Conservation (phyloP, 345 rosid genomes). For the Excoecaria cochinchinensis region DNA sequence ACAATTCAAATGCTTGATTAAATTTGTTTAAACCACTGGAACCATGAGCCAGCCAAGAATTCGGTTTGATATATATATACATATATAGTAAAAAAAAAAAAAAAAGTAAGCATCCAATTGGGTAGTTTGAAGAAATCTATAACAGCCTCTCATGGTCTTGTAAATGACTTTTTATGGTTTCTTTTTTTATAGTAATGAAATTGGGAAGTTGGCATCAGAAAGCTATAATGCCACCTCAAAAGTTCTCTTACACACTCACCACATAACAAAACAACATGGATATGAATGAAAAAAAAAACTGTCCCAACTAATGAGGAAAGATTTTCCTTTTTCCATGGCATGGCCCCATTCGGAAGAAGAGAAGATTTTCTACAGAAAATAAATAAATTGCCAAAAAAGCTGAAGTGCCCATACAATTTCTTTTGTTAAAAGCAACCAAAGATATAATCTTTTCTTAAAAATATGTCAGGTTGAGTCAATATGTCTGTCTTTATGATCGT, state of each 20-base stretch:
- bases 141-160: not conserved
- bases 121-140: not conserved
- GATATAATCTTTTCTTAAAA: constrained; percentile 4
- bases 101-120: too few species aligned
- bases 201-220: constrained; percentile 35
- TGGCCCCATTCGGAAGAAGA: not conserved
- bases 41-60: too few species aligned
- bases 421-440: constrained; percentile 21
- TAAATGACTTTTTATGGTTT: not conserved
- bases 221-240: constrained; percentile 50
- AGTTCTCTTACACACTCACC: constrained; percentile 25
- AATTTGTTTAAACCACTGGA: too few species aligned
- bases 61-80: too few species aligned
- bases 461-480: constrained; percentile 8
- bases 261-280: not conserved
- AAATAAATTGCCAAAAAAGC: not conserved
- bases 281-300: not conserved
- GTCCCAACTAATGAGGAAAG: constrained; percentile 19
- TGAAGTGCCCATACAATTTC: not conserved
- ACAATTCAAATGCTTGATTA: too few species aligned
- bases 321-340: not conserved
- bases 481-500: constrained; percentile 16
- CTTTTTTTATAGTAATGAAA: not conserved
- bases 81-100: too few species aligned
- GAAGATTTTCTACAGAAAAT: not conserved